phyloP scores from a whole-genome alignment of 2,329 filamentous ascomycete genomes.

The Parastagonospora avenae region DNA sequence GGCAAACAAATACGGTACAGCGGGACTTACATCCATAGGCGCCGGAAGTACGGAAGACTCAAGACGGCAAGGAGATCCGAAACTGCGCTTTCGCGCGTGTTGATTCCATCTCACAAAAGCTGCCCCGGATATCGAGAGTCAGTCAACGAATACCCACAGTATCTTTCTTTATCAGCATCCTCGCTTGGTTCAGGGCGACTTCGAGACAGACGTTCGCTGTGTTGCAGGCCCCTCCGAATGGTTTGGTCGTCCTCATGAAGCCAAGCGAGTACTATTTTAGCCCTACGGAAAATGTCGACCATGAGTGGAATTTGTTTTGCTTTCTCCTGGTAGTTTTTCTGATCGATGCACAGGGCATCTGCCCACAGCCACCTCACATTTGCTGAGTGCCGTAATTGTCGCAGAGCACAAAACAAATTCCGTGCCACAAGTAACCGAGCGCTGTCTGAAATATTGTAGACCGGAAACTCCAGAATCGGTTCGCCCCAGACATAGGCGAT shows the following conservation, averaged over 20 bases:
- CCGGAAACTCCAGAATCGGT: background rate
- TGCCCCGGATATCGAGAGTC: too few species aligned
- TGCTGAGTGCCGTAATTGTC: background rate
- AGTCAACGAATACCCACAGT: background rate
- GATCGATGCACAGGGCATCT: background rate
- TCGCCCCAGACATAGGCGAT: background rate
- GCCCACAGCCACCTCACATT: background rate
- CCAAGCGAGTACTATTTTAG: background rate
- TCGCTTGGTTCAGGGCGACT: background rate
- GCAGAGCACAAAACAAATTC: background rate
- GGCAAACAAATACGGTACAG: background rate
- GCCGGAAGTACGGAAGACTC: background rate
- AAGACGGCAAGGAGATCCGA: background rate
- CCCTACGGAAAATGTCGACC: background rate
- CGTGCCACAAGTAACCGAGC: background rate
- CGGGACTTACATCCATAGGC: background rate
- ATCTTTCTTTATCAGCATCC: background rate
- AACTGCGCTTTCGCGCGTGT: background rate
- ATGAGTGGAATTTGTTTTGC: constrained; percentile 1
- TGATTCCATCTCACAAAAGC: too few species aligned
- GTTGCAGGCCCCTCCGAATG: background rate
- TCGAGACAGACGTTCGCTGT: background rate
- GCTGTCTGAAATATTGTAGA: background rate
- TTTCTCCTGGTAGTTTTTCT: background rate
- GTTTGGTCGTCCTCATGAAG: background rate